Evolutionary conservation across 345 rosid species (phyloP).

Genomic region (Rhodamnia argentea): DNA sequence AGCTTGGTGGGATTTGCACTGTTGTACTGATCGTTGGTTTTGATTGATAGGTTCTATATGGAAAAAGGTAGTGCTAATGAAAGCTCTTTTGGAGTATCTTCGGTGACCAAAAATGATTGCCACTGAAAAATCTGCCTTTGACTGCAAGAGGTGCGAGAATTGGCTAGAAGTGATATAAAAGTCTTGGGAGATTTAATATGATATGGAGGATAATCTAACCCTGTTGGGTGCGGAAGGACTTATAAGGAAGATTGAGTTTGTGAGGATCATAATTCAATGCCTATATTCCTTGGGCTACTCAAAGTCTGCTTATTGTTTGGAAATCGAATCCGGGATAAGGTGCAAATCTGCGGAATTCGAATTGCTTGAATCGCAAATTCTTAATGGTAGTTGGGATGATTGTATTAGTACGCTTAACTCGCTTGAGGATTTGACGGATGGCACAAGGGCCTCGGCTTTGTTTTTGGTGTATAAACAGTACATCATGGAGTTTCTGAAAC

Average conservation of each 20-base stretch:
- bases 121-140: neutral
- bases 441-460: constrained; percentile 38
- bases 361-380: constrained; percentile 48
- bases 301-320: constrained; percentile 59
- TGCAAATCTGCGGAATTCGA: constrained; percentile 36
- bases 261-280: constrained; percentile 58
- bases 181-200: neutral
- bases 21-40: neutral
- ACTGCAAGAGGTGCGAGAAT: neutral
- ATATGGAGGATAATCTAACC: constrained; percentile 39
- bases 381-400: constrained; percentile 58
- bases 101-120: neutral
- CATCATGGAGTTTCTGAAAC: constrained; percentile 45
- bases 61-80: neutral
- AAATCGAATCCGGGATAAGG: constrained; percentile 48
- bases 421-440: constrained; percentile 29
- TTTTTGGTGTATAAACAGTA: constrained; percentile 62
- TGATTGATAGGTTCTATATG: neutral
- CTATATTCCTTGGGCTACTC: constrained; percentile 65
- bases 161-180: neutral
- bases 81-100: neutral
- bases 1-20: neutral
- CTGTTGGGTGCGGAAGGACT: constrained; percentile 54
- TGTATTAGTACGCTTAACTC: constrained; percentile 35
- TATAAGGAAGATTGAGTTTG: constrained; percentile 49